Evolutionary conservation across 2,329 filamentous ascomycete species (phyloP).

Genomic region (Cladosporium halotolerans): DNA sequence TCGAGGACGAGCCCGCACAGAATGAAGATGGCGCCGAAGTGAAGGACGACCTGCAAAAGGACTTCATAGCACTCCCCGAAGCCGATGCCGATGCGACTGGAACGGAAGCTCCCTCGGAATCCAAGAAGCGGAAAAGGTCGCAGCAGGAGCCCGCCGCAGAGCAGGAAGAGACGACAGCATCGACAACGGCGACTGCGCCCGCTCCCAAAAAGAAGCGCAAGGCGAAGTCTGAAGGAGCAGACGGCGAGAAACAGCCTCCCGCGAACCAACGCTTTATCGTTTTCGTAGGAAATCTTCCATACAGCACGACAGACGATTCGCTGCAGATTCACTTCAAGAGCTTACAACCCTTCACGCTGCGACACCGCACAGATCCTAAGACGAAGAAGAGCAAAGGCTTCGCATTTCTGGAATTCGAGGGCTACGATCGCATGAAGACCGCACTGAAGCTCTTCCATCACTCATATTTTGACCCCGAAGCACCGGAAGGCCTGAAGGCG

Average conservation of each 20-base stretch:
- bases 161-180: slow-evolving; percentile 1
- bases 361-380: slow-evolving; percentile 65
- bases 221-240: slow-evolving; percentile 10
- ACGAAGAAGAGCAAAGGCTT: slow-evolving; percentile 64
- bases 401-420: slow-evolving; percentile 83
- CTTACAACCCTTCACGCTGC: slow-evolving; percentile 63
- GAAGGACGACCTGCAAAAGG: slow-evolving; percentile 16
- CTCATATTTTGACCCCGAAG: slow-evolving; percentile 57
- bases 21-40: slow-evolving; percentile 18
- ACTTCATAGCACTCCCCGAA: slow-evolving; percentile 15
- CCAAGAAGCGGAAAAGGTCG: slow-evolving; percentile 23
- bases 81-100: slow-evolving; percentile 9
- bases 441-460: slow-evolving; percentile 89
- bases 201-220: slow-evolving; percentile 13
- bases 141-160: slow-evolving; percentile 10
- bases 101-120: slow-evolving; percentile 4
- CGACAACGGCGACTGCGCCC: background rate
- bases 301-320: slow-evolving; percentile 63
- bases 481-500: slow-evolving; percentile 13
- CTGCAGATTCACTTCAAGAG: slow-evolving; percentile 72
- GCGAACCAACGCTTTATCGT: slow-evolving; percentile 57
- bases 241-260: slow-evolving; percentile 10
- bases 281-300: slow-evolving; percentile 88
- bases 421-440: slow-evolving; percentile 85
- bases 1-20: slow-evolving; percentile 17